Percentiles rank a stretch among this genome's conserved stretches.
These are phyloP conservation scores for Teratosphaeria epicoccoides DNA, from an alignment of 2,329 filamentous ascomycete genomes.

Conservation along the genomic window DNA sequence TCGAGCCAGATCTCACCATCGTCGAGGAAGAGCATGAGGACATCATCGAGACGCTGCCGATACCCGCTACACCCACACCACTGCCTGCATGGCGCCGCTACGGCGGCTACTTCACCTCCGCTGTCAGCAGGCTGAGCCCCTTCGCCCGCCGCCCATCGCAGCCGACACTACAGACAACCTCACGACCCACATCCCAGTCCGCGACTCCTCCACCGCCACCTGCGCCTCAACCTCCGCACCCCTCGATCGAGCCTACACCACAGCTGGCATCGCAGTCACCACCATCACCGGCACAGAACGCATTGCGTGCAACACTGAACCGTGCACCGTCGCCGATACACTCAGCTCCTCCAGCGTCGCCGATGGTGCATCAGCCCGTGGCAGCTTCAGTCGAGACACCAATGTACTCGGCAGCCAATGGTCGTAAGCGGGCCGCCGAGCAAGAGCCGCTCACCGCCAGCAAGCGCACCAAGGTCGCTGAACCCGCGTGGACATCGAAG, in stretches of 20 bases:
- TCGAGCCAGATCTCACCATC: neutral
- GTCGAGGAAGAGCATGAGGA: neutral
- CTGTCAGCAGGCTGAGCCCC: constrained; percentile 3
- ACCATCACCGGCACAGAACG: neutral
- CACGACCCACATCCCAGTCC: neutral
- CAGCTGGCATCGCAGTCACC: neutral
- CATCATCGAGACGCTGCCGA: neutral
- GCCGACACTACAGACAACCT: neutral
- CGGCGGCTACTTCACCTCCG: constrained; percentile 1
- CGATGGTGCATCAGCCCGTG: neutral
- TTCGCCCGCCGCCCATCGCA: constrained; percentile 1
- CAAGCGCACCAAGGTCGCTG: neutral
- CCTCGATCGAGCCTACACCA: constrained; percentile 1
- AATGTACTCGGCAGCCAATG: neutral
- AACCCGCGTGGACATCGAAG: neutral
- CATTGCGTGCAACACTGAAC: neutral
- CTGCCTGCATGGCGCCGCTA: constrained; percentile 5
- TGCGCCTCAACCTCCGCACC: constrained; percentile 3
- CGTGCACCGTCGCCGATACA: neutral
- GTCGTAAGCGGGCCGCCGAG: neutral
- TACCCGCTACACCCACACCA: neutral
- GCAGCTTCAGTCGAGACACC: neutral
- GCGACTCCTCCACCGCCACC: neutral
- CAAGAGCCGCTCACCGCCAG: neutral
- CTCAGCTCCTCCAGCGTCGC: neutral